Conservation (phyloP, 148 eudicot species). For the Rheum nobile region DNA sequence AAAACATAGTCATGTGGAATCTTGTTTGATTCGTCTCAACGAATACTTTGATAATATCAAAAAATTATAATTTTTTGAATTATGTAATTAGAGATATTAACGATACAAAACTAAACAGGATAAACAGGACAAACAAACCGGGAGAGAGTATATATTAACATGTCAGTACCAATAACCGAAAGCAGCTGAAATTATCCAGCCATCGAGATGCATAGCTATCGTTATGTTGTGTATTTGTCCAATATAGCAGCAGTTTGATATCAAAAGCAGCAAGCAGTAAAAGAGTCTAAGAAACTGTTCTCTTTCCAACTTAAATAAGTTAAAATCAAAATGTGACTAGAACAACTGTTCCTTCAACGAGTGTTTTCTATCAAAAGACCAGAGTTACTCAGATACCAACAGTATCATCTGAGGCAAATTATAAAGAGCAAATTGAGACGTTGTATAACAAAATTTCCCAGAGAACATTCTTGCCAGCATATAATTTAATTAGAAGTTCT, state of each 20-base stretch:
- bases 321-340: neutral
- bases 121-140: no score
- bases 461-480: neutral
- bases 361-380: neutral
- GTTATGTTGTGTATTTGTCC: neutral
- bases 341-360: neutral
- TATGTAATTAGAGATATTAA: no score
- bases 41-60: no score
- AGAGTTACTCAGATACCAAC: neutral
- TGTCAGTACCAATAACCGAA: no score
- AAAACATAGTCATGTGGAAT: no score
- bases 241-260: neutral
- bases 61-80: no score
- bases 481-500: neutral
- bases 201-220: no score
- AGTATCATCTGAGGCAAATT: neutral
- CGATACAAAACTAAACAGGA: no score
- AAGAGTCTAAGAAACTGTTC: neutral
- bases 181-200: no score
- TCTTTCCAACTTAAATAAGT: neutral
- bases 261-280: neutral
- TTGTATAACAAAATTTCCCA: slow-evolving; percentile 2
- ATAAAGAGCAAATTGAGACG: neutral
- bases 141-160: no score
- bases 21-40: no score